phyloP scores from a whole-genome alignment of 2,329 filamentous ascomycete genomes.

The Colletotrichum filicis region DNA sequence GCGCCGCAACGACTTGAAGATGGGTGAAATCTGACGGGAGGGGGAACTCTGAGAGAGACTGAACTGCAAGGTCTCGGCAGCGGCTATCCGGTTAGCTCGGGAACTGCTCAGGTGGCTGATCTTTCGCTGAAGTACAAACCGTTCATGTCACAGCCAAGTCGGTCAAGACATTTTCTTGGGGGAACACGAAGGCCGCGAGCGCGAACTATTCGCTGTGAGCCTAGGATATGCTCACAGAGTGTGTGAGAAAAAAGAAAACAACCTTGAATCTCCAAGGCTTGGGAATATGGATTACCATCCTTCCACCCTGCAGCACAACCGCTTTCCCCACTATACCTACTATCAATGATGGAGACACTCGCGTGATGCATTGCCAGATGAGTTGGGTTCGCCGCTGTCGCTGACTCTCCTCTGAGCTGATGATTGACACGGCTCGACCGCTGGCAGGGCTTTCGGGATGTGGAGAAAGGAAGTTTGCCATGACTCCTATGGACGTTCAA shows the following conservation, averaged over 20 bases:
- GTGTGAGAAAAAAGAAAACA: not conserved
- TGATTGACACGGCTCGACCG: not conserved
- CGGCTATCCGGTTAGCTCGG: conserved; percentile 33
- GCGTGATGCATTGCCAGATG: conserved; percentile 23
- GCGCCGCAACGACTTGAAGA: not conserved
- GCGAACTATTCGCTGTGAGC: not conserved
- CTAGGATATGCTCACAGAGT: not conserved
- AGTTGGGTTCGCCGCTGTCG: not conserved
- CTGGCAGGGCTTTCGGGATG: conserved; percentile 15
- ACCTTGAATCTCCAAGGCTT: not conserved
- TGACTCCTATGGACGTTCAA: not conserved
- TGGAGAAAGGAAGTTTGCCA: conserved; percentile 3
- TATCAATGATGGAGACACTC: conserved; percentile 2
- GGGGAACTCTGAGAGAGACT: not conserved
- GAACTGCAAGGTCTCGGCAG: conserved; percentile 12
- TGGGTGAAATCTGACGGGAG: not conserved
- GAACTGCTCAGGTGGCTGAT: not conserved
- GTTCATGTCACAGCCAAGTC: conserved; percentile 26
- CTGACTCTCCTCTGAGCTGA: not conserved
- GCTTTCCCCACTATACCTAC: not conserved
- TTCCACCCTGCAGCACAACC: not conserved
- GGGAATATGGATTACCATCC: not conserved
- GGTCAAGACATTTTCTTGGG: not conserved
- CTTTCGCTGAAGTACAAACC: not conserved
- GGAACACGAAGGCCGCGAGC: not conserved